These are phyloP conservation scores for Dryas integrifolia DNA, from an alignment of 331 rosid genomes.

Conservation along the genomic window DNA sequence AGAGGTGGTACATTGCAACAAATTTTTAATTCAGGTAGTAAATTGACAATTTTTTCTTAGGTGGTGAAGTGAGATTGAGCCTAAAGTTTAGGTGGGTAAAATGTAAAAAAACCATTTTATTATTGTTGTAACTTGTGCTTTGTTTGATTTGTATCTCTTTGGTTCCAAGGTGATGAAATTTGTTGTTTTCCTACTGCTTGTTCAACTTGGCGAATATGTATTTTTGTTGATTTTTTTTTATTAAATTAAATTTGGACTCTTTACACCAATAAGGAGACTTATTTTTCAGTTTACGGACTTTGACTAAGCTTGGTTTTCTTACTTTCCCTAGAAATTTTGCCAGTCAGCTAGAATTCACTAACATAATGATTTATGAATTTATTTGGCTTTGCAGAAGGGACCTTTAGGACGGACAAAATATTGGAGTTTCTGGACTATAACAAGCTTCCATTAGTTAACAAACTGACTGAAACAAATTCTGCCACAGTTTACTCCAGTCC, in stretches of 20 bases:
- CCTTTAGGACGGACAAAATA: slow-evolving; percentile 50
- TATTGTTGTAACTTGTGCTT: not conserved
- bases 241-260: not conserved
- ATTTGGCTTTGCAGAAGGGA: slow-evolving; percentile 61
- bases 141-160: not conserved
- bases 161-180: not conserved
- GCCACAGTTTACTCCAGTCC: slow-evolving; percentile 73
- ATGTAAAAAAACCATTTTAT: not conserved
- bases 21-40: too few relatives aligned
- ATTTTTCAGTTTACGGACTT: not conserved
- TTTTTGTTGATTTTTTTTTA: not conserved
- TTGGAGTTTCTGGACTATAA: slow-evolving; percentile 65
- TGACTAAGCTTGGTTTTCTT: slow-evolving; percentile 2
- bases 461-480: slow-evolving; percentile 71
- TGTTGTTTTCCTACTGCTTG: slow-evolving; percentile 1
- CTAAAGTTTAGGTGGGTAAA: too few relatives aligned
- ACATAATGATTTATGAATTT: slow-evolving; percentile 10
- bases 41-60: too few relatives aligned
- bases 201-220: not conserved
- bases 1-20: too few relatives aligned
- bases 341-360: slow-evolving; percentile 13
- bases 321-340: slow-evolving; percentile 11
- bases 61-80: too few relatives aligned
- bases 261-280: not conserved
- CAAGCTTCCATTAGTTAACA: slow-evolving; percentile 83